Evolutionary conservation across 1,284 basidiomycete genomes (phyloP).

Genomic region (Mycena citricolor): DNA sequence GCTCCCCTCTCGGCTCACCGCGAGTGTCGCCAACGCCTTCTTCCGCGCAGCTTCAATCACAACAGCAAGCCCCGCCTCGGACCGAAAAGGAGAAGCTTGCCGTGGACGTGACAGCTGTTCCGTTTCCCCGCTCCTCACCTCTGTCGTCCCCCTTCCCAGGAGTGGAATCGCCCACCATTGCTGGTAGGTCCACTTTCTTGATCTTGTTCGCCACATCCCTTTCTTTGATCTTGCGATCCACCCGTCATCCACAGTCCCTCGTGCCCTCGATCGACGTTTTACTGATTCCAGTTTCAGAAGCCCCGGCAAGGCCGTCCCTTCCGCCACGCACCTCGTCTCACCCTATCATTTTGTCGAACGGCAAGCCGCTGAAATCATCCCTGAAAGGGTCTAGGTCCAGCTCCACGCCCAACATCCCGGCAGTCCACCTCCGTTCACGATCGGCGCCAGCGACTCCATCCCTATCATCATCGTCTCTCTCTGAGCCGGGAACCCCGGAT

Average conservation of each 20-base stretch:
- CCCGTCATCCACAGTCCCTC: no score
- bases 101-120: no score
- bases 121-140: constrained; percentile 35
- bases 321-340: constrained; percentile 34
- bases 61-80: constrained; percentile 4
- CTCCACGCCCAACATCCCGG: constrained; percentile 37
- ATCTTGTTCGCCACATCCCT: no score
- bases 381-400: constrained; percentile 72
- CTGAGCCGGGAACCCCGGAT: constrained; percentile 7
- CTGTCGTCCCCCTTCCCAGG: constrained; percentile 22
- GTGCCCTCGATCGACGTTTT: constrained; percentile 29
- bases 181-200: no score
- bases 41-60: constrained; percentile 12
- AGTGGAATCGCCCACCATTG: background rate
- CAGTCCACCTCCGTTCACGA: constrained; percentile 45
- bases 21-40: constrained; percentile 2
- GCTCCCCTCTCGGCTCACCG: constrained; percentile 1
- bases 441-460: constrained; percentile 73
- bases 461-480: constrained; percentile 21
- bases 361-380: constrained; percentile 87
- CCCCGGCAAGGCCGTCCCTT: constrained; percentile 26
- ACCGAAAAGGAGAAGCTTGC: no score
- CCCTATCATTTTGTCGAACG: constrained; percentile 67
- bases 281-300: constrained; percentile 23
- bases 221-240: no score